Conservation (phyloP, 2,329 filamentous ascomycete genomes). For the Whalleya microplaca region DNA sequence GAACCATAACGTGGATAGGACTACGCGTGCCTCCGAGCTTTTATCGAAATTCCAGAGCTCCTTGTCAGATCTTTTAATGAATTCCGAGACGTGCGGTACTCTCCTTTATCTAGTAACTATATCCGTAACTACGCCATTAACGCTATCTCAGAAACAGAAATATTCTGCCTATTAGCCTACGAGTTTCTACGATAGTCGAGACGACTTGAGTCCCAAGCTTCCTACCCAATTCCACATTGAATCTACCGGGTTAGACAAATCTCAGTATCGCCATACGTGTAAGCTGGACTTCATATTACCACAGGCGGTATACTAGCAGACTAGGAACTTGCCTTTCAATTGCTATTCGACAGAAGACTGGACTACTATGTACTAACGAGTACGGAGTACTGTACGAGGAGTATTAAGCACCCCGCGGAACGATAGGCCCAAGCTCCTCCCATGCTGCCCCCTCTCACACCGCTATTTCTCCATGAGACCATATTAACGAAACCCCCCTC, state of each 20-base stretch:
- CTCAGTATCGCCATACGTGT: background rate
- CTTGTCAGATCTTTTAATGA: background rate
- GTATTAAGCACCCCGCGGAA: slow-evolving; percentile 27
- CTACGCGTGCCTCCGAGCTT: slow-evolving; percentile 16
- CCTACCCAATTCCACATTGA: too few relatives aligned
- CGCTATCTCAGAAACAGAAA: too few relatives aligned
- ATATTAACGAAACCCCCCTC: slow-evolving; percentile 31
- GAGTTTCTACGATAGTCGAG: too few relatives aligned
- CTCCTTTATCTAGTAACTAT: background rate
- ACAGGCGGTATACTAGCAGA: background rate
- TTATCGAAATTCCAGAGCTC: background rate
- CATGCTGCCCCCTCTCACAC: slow-evolving; percentile 25
- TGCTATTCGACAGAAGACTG: slow-evolving; percentile 3
- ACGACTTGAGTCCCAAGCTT: too few relatives aligned
- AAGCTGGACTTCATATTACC: background rate
- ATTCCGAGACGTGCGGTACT: background rate
- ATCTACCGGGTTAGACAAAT: background rate
- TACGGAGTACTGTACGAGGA: slow-evolving; percentile 25
- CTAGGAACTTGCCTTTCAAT: background rate
- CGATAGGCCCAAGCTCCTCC: slow-evolving; percentile 31
- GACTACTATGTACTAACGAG: background rate
- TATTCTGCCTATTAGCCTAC: too few relatives aligned
- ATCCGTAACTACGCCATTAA: background rate
- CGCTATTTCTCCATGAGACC: slow-evolving; percentile 34
- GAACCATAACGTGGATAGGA: slow-evolving; percentile 32